These are phyloP conservation scores for Tremella fuciformis DNA, from an alignment of 768 basidiomycete species.

Conservation along the genomic window DNA sequence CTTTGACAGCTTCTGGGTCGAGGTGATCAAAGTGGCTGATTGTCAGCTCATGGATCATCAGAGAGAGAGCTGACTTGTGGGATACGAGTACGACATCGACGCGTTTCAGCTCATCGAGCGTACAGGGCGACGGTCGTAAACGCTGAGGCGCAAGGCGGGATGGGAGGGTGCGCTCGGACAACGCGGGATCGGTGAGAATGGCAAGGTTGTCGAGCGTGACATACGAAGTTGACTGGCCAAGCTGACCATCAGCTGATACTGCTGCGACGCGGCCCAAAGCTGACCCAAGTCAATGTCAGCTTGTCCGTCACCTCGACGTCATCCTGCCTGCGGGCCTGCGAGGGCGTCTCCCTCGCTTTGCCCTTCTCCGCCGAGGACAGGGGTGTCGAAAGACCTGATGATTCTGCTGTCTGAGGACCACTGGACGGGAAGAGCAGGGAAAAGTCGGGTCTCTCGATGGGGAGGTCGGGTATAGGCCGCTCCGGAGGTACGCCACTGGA, in stretches of 20 bases:
- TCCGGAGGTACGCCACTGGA: slow-evolving; percentile 38
- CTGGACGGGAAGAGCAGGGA: slow-evolving; percentile 20
- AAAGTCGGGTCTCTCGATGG: slow-evolving; percentile 40
- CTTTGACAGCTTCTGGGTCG: slow-evolving; percentile 42
- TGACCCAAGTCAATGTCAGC: slow-evolving; percentile 36
- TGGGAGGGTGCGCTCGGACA: slow-evolving; percentile 44
- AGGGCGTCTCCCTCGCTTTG: background rate
- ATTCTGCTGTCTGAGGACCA: background rate
- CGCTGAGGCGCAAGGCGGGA: slow-evolving; percentile 44
- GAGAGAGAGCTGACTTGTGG: slow-evolving; percentile 42
- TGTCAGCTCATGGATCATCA: background rate
- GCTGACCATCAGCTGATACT: slow-evolving; percentile 22
- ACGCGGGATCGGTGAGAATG: slow-evolving; percentile 52
- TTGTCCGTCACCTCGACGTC: slow-evolving; percentile 32
- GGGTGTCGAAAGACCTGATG: background rate
- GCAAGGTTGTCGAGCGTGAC: slow-evolving; percentile 48
- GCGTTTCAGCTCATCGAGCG: slow-evolving; percentile 37
- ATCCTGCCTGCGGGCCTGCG: slow-evolving; percentile 9
- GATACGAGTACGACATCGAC: slow-evolving; percentile 51
- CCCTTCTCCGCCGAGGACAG: slow-evolving; percentile 2
- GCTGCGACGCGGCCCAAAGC: background rate
- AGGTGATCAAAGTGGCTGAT: slow-evolving; percentile 52
- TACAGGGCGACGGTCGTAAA: slow-evolving; percentile 45
- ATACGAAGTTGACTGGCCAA: slow-evolving; percentile 52
- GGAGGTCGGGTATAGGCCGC: slow-evolving; percentile 40